phyloP scores from a whole-genome alignment of 179 eudicot species.

The Spergularia azorica region DNA sequence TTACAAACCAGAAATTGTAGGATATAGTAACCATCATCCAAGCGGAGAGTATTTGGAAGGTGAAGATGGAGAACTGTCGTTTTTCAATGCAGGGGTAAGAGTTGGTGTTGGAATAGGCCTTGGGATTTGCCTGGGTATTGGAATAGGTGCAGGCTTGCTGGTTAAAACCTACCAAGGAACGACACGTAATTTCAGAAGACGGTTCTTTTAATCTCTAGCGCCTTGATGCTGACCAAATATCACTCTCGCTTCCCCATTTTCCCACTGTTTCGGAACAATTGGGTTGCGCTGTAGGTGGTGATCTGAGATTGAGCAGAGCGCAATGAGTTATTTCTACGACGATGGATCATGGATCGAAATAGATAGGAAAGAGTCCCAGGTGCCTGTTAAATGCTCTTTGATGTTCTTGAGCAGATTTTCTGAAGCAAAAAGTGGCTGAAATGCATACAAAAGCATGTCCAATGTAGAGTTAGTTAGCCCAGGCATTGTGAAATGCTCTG shows the following conservation, averaged over 20 bases:
- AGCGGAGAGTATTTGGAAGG: constrained; percentile 68
- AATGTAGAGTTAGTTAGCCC: constrained; percentile 3
- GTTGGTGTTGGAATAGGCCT: constrained; percentile 98
- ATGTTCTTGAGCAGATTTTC: constrained; percentile 5
- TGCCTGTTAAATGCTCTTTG: background rate
- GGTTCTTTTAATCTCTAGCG: constrained; percentile 41
- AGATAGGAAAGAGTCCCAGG: background rate
- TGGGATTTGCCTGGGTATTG: constrained; percentile 87
- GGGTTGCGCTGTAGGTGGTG: background rate
- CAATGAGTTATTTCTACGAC: background rate
- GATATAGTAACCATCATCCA: constrained; percentile 51
- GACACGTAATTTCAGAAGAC: constrained; percentile 69
- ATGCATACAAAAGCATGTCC: background rate
- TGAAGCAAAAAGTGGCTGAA: constrained; percentile 19
- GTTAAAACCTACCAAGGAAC: constrained; percentile 81
- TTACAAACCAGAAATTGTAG: constrained; percentile 54
- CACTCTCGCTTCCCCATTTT: constrained; percentile 6
- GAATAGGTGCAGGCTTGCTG: constrained; percentile 86
- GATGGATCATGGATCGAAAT: constrained; percentile 6
- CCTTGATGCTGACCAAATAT: background rate
- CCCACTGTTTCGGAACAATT: background rate
- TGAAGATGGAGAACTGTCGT: constrained; percentile 88
- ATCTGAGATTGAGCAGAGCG: background rate
- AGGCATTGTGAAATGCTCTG: constrained; percentile 21
- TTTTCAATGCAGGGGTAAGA: constrained; percentile 97